These are phyloP conservation scores for Penicillium psychrosexuale DNA, from an alignment of 2,329 filamentous ascomycete species.

Conservation along the genomic window DNA sequence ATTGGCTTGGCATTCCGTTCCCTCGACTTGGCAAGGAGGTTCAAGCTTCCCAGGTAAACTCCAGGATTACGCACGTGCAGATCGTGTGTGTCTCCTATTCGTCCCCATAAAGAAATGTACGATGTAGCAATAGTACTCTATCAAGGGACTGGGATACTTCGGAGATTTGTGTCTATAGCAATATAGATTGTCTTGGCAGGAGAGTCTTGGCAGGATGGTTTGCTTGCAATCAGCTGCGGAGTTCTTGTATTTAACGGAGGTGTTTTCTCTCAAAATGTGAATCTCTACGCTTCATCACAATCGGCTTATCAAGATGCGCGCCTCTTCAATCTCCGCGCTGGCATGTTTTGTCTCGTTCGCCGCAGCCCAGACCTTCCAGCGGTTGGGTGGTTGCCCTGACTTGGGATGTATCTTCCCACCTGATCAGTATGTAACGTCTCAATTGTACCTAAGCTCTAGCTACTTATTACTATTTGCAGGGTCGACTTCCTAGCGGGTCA, in stretches of 20 bases:
- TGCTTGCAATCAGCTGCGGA: neutral
- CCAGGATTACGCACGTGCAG: slow-evolving; percentile 9
- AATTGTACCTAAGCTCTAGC: neutral
- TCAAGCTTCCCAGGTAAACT: slow-evolving; percentile 4
- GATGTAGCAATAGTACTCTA: neutral
- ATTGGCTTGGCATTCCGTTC: slow-evolving; percentile 3
- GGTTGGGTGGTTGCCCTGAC: slow-evolving; percentile 55
- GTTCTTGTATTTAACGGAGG: neutral
- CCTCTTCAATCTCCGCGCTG: slow-evolving; percentile 20
- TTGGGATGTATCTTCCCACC: slow-evolving; percentile 58
- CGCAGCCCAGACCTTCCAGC: slow-evolving; percentile 54
- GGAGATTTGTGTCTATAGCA: neutral
- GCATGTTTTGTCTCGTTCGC: slow-evolving; percentile 27
- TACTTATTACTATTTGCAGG: slow-evolving; percentile 31
- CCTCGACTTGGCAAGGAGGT: slow-evolving; percentile 10
- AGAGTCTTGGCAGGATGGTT: neutral
- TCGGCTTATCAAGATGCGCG: slow-evolving; percentile 24
- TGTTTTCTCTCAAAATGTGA: neutral
- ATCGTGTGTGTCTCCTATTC: neutral
- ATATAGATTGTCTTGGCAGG: neutral
- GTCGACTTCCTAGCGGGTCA: slow-evolving; percentile 81
- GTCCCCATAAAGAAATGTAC: neutral
- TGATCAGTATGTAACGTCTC: slow-evolving; percentile 48
- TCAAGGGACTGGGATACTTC: neutral
- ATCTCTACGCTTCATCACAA: neutral